Evolutionary conservation across 345 rosid species (phyloP).

Genomic region (Pseudoturritis turrita): DNA sequence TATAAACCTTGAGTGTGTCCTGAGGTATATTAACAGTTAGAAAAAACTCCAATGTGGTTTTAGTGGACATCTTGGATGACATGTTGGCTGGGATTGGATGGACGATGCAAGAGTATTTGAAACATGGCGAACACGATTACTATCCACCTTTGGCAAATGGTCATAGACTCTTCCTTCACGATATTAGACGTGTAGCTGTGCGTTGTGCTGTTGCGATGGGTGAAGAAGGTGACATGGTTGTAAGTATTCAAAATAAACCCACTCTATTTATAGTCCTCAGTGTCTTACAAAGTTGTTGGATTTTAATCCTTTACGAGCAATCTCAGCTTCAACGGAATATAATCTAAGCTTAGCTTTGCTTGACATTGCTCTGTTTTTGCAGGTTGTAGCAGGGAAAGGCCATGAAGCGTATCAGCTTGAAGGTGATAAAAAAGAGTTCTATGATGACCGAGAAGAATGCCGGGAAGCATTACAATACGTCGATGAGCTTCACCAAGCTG

Average conservation of each 20-base stretch:
- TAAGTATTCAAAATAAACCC: conserved; percentile 45
- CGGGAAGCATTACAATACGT: conserved; percentile 91
- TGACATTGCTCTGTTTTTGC: conserved; percentile 20
- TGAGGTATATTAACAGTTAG: background rate
- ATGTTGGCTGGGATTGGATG: conserved; percentile 93
- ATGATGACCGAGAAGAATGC: conserved; percentile 88
- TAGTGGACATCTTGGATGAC: conserved; percentile 96
- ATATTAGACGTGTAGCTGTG: conserved; percentile 85
- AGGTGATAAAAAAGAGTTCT: conserved; percentile 83
- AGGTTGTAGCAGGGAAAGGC: conserved; percentile 96
- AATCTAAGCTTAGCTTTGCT: background rate
- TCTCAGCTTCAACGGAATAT: background rate
- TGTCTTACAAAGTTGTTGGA: background rate
- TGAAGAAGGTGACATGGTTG: conserved; percentile 97
- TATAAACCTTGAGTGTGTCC: background rate
- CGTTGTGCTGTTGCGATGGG: conserved; percentile 98
- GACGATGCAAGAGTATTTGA: conserved; percentile 92
- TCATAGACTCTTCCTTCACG: conserved; percentile 84
- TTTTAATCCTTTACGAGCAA: background rate
- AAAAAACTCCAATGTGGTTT: conserved; percentile 22
- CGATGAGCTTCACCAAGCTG: conserved; percentile 95
- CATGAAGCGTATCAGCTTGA: conserved; percentile 77
- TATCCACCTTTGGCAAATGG: conserved; percentile 92
- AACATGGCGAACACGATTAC: conserved; percentile 81
- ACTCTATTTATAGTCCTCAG: background rate